Evolutionary conservation across 352 stramenopile genomes (phyloP).

Genomic region (Plasmopara muralis): DNA sequence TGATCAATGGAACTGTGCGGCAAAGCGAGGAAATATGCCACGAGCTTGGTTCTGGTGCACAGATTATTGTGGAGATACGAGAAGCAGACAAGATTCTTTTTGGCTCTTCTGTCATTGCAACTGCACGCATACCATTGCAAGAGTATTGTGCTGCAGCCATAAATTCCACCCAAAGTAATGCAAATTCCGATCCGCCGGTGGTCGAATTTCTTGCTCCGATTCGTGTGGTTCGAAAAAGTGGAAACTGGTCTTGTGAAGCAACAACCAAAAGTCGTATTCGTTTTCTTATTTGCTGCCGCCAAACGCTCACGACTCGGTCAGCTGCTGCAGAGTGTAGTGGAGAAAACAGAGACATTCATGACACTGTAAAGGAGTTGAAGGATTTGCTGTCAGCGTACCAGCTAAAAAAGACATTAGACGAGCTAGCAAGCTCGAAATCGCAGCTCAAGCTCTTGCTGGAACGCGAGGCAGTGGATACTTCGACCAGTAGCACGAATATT

Average conservation of each 20-base stretch:
- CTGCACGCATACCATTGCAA: slow-evolving; percentile 37
- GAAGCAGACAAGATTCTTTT: slow-evolving; percentile 69
- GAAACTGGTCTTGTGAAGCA: slow-evolving; percentile 8
- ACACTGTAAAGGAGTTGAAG: slow-evolving; percentile 21
- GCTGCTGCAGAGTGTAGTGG: slow-evolving; percentile 11
- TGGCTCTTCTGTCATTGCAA: slow-evolving; percentile 56
- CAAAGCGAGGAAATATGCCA: slow-evolving; percentile 3
- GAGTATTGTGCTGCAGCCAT: slow-evolving; percentile 40
- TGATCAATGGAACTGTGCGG: slow-evolving; percentile 11
- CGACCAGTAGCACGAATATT: slow-evolving; percentile 38
- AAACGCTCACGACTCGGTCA: slow-evolving; percentile 18
- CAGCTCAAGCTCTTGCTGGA: slow-evolving; percentile 65
- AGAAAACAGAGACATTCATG: slow-evolving; percentile 12
- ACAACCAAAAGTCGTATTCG: slow-evolving; percentile 32
- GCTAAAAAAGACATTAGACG: slow-evolving; percentile 46
- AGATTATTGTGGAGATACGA: slow-evolving; percentile 55
- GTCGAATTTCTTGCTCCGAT: slow-evolving; percentile 47
- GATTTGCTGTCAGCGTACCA: slow-evolving; percentile 33
- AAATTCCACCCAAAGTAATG: slow-evolving; percentile 14
- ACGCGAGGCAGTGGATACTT: slow-evolving; percentile 64
- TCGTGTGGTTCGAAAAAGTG: slow-evolving; percentile 21
- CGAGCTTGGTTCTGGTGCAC: slow-evolving; percentile 17
- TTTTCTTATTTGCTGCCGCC: slow-evolving; percentile 44
- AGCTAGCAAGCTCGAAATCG: slow-evolving; percentile 56
- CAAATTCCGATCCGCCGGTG: slow-evolving; percentile 23